phyloP scores from a whole-genome alignment of 768 basidiomycete species.

The Suillus lakei region DNA sequence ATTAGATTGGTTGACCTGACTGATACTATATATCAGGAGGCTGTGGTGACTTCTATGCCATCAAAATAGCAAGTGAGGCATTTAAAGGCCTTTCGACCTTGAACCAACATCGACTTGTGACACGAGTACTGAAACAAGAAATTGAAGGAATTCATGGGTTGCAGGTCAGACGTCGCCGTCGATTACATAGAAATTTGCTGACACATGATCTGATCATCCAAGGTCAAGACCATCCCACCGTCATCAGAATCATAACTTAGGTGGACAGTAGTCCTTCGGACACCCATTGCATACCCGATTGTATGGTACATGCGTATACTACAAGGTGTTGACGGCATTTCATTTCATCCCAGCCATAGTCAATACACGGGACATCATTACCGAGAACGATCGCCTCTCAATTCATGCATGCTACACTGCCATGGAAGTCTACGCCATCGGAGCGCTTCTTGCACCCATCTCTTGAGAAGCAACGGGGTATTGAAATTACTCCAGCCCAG shows the following conservation, averaged over 20 bases:
- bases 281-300: background rate
- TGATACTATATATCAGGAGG: conserved; percentile 63
- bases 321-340: background rate
- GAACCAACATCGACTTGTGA: conserved; percentile 94
- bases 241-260: conserved; percentile 14
- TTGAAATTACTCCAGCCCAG: background rate
- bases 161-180: conserved; percentile 61
- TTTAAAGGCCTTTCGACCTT: conserved; percentile 88
- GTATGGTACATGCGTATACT: background rate
- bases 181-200: background rate
- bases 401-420: background rate
- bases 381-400: background rate
- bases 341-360: background rate
- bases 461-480: background rate
- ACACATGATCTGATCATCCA: conserved; percentile 6
- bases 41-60: conserved; percentile 97
- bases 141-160: conserved; percentile 92
- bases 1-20: conserved; percentile 8
- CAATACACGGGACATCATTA: background rate
- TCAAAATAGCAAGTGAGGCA: conserved; percentile 79
- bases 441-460: background rate
- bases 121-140: conserved; percentile 83
- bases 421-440: background rate
- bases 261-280: background rate
- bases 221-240: conserved; percentile 49